Evolutionary conservation across 2,329 filamentous ascomycete genomes (phyloP).

Genomic region (Myriangium duriaei): DNA sequence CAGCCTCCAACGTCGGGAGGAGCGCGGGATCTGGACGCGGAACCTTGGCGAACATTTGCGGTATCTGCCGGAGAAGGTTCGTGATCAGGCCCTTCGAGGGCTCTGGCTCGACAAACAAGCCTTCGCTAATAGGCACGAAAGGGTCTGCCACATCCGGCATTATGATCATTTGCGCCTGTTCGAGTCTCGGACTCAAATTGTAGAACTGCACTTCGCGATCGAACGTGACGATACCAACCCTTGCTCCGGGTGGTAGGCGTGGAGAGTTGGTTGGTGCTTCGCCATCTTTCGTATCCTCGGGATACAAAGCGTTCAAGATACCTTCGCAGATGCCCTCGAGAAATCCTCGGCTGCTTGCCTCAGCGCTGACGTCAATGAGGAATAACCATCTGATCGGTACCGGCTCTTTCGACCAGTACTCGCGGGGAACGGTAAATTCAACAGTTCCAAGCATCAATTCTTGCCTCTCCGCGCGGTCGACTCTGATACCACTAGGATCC

Average conservation of each 20-base stretch:
- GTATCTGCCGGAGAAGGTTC: conserved; percentile 71
- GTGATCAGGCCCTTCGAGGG: conserved; percentile 80
- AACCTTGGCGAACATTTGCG: conserved; percentile 71
- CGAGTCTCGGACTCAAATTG: conserved; percentile 69
- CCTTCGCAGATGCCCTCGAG: conserved; percentile 83
- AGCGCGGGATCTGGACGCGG: conserved; percentile 88
- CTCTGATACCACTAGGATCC: conserved; percentile 70
- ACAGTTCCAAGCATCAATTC: conserved; percentile 87
- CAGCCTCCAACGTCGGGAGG: conserved; percentile 71
- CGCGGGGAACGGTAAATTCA: conserved; percentile 92
- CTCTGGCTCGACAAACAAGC: conserved; percentile 86
- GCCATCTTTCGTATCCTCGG: conserved; percentile 46
- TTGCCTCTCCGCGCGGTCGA: conserved; percentile 78
- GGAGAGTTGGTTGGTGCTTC: conserved; percentile 32
- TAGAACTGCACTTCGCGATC: conserved; percentile 98
- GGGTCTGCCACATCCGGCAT: conserved; percentile 97
- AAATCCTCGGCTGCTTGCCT: conserved; percentile 82
- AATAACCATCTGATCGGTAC: conserved; percentile 82
- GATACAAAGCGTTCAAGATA: conserved; percentile 74
- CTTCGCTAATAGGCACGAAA: conserved; percentile 82
- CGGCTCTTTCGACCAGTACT: conserved; percentile 95
- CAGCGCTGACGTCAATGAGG: conserved; percentile 83
- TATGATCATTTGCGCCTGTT: conserved; percentile 93
- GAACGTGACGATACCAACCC: conserved; percentile 88
- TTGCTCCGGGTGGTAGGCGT: conserved; percentile 62